Evolutionary conservation across 2,329 filamentous ascomycete species (phyloP), one percentile per base, ranked within the genome.

Genomic region (Phyllachora maydis): DNA sequence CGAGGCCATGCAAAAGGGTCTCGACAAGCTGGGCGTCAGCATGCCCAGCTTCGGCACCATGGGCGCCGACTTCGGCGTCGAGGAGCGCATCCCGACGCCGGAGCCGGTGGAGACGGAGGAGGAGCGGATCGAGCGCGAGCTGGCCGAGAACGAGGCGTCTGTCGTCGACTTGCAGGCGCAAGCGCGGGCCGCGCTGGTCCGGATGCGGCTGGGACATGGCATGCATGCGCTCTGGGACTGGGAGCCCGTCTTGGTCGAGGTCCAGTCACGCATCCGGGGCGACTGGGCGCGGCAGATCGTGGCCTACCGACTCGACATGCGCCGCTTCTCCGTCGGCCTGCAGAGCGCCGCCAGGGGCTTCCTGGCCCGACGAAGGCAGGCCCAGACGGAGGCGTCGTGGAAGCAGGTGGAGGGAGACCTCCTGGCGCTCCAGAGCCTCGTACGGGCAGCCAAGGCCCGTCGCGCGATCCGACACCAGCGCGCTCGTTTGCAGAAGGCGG

Each of bases 1-100:
- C 14, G 88, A 98, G 47, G 81, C 82, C 30, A 92, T 83, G 50
- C 88, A 98, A 41, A 93, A 92, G 42, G 88, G 88, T 22, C 66
- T 98, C 21, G 88, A 98, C 53, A 91, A 88, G 47, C 72, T 91
- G 32, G 90, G 90, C 26, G 66, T 85, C 32, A 90, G 67, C 40
- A 93, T 98, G 82, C 88, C 88, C 18, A 92, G 81, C 52, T 98
- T 98, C 52, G 82, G 82, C 26, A 90, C 83, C 29, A 95, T 98
- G 77, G 75, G 83, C 23, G 85, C 82, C 32, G 85, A 88, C 40
- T 93, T 98, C 55, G 82, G 81, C 18, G 74, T 85, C 5, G 81
- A 90, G 38, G n/a, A n/a, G n/a, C n/a, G n/a, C n/a, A n/a, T n/a
- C n/a, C 68, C 42, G 19, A 24, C 34, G 4, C 44, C 72, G 2